Evolutionary conservation across 2,329 filamentous ascomycete genomes (phyloP), one percentile per base, ranked within the genome.

Genomic region (Alternaria gaisen): DNA sequence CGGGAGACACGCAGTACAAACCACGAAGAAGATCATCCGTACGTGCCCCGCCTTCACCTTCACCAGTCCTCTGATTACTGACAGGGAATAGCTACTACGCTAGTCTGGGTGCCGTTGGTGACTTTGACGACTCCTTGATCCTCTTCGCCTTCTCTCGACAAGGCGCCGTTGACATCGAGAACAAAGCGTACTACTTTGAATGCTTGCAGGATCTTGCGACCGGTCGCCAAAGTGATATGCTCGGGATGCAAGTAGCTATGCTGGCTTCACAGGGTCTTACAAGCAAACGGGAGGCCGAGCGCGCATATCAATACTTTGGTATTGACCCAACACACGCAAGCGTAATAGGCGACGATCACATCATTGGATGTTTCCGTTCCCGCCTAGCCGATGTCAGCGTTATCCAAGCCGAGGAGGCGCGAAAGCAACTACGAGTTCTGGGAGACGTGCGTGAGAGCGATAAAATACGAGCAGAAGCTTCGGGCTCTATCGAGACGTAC

Each of bases 71-170:
- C 11, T 26, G 5, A 6, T 12, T 43, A 40, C 61, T 60, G 48
- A 63, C 61, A 42, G 62, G 77, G 40, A 70, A 76, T 58, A 80
- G 80, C 62, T 81, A 84, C 66, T 90, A 89, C 72, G 86, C 87
- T 51, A 86, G 87, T 64, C 80, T 92, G 22, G 90, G 90, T 22
- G 83, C 84, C 14, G 74, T 88, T 9, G 83, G 85, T 40, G 85
- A 90, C 70, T 90, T 91, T 74, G 83, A 86, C 5, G 87, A 91
- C 69, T 71, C 79, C 1, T 77, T 89, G n/a, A 78, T 92, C 18
- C 78, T 83, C 28, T 90, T 88, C 73, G 86, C 88, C 4, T 91
- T 87, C 71, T 81, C 86, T 24, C 82, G 85, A 34, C 90, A 92
- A 77, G 79, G 83, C 24, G 72, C 79, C 9, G 84, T 83, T 52